Conservation (phyloP, 768 basidiomycete genomes). For the Amanita molliuscula region DNA sequence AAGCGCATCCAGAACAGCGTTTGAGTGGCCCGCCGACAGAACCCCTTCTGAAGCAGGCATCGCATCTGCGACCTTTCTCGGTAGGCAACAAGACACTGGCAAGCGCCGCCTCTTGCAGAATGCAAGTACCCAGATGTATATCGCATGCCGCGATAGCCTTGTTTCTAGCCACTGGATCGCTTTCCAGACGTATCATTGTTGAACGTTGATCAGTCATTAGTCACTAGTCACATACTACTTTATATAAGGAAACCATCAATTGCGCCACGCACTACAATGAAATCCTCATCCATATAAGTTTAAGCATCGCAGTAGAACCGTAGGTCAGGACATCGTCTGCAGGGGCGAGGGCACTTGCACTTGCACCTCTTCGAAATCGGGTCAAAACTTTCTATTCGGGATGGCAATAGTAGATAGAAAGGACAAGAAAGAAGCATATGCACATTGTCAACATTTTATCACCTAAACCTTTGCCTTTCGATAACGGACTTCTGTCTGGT, state of each 20-base stretch:
- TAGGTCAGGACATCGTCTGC: no score
- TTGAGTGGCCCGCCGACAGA: slow-evolving; percentile 25
- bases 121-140: slow-evolving; percentile 34
- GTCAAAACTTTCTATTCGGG: background rate
- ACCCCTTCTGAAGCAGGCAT: slow-evolving; percentile 41
- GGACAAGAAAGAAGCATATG: background rate
- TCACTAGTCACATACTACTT: no score
- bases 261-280: no score
- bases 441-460: slow-evolving; percentile 8
- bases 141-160: slow-evolving; percentile 32
- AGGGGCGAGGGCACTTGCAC: no score
- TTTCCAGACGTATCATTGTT: slow-evolving; percentile 24
- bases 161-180: slow-evolving; percentile 39
- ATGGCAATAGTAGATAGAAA: background rate
- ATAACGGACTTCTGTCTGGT: slow-evolving; percentile 71
- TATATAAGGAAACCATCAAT: no score
- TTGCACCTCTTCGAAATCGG: no score
- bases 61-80: slow-evolving; percentile 60
- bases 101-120: slow-evolving; percentile 37
- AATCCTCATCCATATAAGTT: no score
- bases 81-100: slow-evolving; percentile 36
- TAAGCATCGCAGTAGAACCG: no score
- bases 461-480: slow-evolving; percentile 59
- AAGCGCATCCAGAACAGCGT: slow-evolving; percentile 56
- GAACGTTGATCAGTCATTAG: no score